phyloP scores from a whole-genome alignment of 83 land plant species.

The Diphasiastrum complanatum region DNA sequence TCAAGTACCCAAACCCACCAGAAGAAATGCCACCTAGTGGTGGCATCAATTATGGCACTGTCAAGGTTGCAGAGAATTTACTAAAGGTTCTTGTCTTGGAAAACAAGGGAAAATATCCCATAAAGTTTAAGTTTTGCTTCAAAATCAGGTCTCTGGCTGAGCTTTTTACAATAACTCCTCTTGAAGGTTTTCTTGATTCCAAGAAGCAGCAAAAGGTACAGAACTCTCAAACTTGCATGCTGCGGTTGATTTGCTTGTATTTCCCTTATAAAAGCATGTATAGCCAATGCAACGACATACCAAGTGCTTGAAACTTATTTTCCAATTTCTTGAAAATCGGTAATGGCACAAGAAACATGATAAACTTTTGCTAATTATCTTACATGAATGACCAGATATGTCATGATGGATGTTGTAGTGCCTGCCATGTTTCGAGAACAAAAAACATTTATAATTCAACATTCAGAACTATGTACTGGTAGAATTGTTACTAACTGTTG shows the following conservation, averaged over 20 bases:
- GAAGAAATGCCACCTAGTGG: conserved; percentile 11
- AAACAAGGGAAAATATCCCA: conserved; percentile 34
- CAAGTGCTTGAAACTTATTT: background rate
- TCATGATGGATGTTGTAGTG: no score
- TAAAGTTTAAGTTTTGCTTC: conserved; percentile 22
- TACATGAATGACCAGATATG: no score
- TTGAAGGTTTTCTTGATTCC: conserved; percentile 21
- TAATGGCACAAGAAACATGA: no score
- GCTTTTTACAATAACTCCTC: conserved; percentile 21
- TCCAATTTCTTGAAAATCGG: background rate
- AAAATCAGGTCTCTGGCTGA: background rate
- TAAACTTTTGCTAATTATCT: no score
- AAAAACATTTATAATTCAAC: no score
- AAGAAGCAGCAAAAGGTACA: conserved; percentile 30
- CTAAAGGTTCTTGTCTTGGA: conserved; percentile 19
- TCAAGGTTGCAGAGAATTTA: conserved; percentile 22
- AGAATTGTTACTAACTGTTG: no score
- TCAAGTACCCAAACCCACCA: conserved; percentile 19
- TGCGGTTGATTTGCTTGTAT: background rate
- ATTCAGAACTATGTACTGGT: no score
- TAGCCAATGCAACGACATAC: no score
- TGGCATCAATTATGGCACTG: conserved; percentile 29
- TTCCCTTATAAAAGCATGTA: no score
- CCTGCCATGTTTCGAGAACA: no score
- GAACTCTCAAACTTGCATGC: background rate